These are phyloP conservation scores for Aspergillaceae sp. DNA, from an alignment of 2,329 filamentous ascomycete species.

Conservation along the genomic window DNA sequence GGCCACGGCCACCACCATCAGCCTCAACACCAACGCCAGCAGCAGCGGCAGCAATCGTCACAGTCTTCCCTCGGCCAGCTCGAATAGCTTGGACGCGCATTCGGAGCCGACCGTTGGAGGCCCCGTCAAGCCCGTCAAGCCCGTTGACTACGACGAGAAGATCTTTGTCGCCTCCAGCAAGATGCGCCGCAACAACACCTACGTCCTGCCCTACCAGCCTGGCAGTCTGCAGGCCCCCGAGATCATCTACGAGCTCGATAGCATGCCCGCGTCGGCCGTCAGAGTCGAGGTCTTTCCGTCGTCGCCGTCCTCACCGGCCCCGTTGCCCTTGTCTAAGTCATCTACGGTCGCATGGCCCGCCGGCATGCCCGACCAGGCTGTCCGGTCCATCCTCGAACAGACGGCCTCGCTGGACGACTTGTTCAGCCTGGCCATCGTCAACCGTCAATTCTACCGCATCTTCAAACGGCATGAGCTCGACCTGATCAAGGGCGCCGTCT, in stretches of 20 bases:
- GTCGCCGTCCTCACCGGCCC: no score
- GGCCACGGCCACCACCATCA: neutral
- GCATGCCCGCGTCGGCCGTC: conserved; percentile 15
- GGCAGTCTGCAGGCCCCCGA: conserved; percentile 14
- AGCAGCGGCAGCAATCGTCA: no score
- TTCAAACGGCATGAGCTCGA: conserved; percentile 51
- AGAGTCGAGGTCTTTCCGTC: neutral
- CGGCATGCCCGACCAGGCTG: conserved; percentile 41
- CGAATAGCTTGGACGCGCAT: neutral
- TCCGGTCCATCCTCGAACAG: conserved; percentile 44
- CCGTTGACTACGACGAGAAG: conserved; percentile 11
- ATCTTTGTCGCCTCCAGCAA: conserved; percentile 16
- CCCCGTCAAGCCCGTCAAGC: neutral
- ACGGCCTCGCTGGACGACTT: conserved; percentile 47
- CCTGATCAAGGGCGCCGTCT: conserved; percentile 44
- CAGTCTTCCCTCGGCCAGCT: no score
- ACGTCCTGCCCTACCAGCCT: conserved; percentile 13
- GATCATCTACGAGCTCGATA: conserved; percentile 27
- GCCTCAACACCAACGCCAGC: neutral
- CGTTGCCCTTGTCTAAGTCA: neutral
- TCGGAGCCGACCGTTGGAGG: neutral
- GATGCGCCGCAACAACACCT: conserved; percentile 7
- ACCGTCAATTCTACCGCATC: conserved; percentile 48
- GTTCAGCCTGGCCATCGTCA: conserved; percentile 46
- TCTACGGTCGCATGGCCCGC: neutral